These are phyloP conservation scores for Saccharomycopsis malanga DNA, from an alignment of 805 yeast species.

Conservation along the genomic window DNA sequence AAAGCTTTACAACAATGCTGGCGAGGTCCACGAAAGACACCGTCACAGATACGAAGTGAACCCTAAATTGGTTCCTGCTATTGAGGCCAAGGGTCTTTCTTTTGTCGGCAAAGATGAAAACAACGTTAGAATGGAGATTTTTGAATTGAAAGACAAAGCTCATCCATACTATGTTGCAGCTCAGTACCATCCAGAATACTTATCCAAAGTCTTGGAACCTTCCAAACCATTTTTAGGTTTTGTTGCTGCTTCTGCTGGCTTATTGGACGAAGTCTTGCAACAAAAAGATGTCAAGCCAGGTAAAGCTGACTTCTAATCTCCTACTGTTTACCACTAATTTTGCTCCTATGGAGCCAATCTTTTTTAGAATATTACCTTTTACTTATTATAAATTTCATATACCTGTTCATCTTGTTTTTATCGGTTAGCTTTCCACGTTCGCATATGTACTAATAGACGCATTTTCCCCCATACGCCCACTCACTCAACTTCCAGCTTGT, in stretches of 20 bases:
- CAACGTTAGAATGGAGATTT: constrained; percentile 87
- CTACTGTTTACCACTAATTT: no score
- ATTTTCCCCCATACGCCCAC: no score
- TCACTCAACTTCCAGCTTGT: no score
- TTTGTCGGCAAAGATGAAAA: constrained; percentile 93
- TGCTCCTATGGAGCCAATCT: no score
- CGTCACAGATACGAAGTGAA: constrained; percentile 98
- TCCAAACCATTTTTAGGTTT: constrained; percentile 94
- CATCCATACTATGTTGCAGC: constrained; percentile 93
- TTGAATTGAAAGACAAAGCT: constrained; percentile 57
- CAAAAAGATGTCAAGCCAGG: constrained; percentile 26
- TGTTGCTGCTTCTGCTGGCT: constrained; percentile 89
- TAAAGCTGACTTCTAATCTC: constrained; percentile 29
- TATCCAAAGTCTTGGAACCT: constrained; percentile 94
- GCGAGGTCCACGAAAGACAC: constrained; percentile 81
- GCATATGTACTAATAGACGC: no score
- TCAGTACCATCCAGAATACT: constrained; percentile 97
- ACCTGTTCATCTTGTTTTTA: no score
- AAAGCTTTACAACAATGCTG: constrained; percentile 67
- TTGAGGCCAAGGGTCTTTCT: constrained; percentile 73
- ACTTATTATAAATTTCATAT: no score
- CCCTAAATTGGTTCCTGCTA: constrained; percentile 64
- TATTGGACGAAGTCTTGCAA: constrained; percentile 56
- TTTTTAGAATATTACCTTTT: no score
- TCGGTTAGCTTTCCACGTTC: no score